A percentile compares a stretch with the other conserved stretches of the same genome.
Conservation (phyloP, 1,284 basidiomycete genomes). For the Athelia psychrophila region DNA sequence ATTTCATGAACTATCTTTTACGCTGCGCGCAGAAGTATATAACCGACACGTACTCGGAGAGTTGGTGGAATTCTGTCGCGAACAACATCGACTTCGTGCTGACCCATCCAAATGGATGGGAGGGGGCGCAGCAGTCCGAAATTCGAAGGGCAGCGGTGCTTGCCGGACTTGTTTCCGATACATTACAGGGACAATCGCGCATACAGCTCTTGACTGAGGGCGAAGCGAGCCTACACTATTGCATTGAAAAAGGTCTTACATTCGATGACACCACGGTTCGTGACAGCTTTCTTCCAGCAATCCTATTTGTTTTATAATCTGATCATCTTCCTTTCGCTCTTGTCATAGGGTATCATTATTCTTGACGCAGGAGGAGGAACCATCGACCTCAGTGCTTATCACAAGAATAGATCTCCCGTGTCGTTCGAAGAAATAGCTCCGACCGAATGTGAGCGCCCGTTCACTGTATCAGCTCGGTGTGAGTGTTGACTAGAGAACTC, state of each 20-base stretch:
- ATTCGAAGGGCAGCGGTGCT: conserved; percentile 37
- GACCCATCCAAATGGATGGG: conserved; percentile 24
- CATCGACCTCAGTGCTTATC: conserved; percentile 51
- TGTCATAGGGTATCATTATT: conserved; percentile 44
- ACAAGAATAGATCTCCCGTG: conserved; percentile 15
- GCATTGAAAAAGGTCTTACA: conserved; percentile 35
- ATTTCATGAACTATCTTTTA: conserved; percentile 42
- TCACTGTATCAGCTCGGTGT: not conserved
- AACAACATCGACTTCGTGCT: conserved; percentile 27
- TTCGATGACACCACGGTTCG: conserved; percentile 27
- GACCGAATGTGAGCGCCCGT: conserved; percentile 35
- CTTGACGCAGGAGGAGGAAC: conserved; percentile 61
- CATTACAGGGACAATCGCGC: conserved; percentile 25
- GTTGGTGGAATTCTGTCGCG: conserved; percentile 32
- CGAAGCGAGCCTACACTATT: conserved; percentile 48
- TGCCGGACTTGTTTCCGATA: conserved; percentile 26
- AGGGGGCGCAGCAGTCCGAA: conserved; percentile 30
- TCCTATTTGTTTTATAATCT: conserved; percentile 5
- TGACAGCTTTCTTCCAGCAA: conserved; percentile 16
- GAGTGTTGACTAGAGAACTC: not conserved
- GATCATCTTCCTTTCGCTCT: not conserved
- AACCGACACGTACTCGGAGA: conserved; percentile 29
- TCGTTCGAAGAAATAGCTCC: conserved; percentile 38
- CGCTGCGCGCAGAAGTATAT: conserved; percentile 34
- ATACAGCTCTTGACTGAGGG: conserved; percentile 48